These are phyloP conservation scores for Pseudogymnoascus sp. DNA, from an alignment of 2,329 filamentous ascomycete species.

Conservation along the genomic window DNA sequence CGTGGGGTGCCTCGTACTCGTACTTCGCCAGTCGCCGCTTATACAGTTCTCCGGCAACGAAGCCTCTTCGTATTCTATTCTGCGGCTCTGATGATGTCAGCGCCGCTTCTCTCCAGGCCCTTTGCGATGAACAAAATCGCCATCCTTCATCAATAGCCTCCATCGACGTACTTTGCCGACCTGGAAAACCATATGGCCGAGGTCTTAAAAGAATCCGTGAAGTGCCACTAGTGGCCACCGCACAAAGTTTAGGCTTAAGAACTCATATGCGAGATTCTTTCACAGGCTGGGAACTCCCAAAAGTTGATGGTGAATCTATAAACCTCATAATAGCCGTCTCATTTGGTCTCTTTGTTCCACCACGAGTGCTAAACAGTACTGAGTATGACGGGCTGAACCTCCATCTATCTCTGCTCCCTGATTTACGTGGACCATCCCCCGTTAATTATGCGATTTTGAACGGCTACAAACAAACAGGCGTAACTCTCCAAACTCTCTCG, in stretches of 20 bases:
- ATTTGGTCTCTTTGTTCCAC: slow-evolving; percentile 83
- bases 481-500: slow-evolving; percentile 83
- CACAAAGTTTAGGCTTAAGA: slow-evolving; percentile 50
- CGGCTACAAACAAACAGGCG: slow-evolving; percentile 53
- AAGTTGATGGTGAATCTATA: slow-evolving; percentile 35
- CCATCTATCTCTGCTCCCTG: slow-evolving; percentile 83
- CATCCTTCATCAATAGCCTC: slow-evolving; percentile 54
- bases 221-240: slow-evolving; percentile 64
- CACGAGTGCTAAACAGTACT: slow-evolving; percentile 58
- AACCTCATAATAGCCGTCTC: slow-evolving; percentile 89
- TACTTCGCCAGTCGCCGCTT: not conserved
- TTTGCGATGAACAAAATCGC: slow-evolving; percentile 50
- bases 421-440: slow-evolving; percentile 78
- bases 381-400: slow-evolving; percentile 87
- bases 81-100: slow-evolving; percentile 93
- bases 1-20: not conserved
- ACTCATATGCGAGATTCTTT: slow-evolving; percentile 73
- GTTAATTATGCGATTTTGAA: slow-evolving; percentile 74
- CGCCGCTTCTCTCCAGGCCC: slow-evolving; percentile 61
- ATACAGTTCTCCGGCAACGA: slow-evolving; percentile 13
- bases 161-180: slow-evolving; percentile 78
- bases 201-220: slow-evolving; percentile 48
- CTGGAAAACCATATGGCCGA: slow-evolving; percentile 69
- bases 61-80: slow-evolving; percentile 77
- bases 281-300: slow-evolving; percentile 65